Percentiles rank a stretch among this genome's conserved stretches.
These are phyloP conservation scores for Bertia moriformis DNA, from an alignment of 2,329 filamentous ascomycete species.

Conservation along the genomic window DNA sequence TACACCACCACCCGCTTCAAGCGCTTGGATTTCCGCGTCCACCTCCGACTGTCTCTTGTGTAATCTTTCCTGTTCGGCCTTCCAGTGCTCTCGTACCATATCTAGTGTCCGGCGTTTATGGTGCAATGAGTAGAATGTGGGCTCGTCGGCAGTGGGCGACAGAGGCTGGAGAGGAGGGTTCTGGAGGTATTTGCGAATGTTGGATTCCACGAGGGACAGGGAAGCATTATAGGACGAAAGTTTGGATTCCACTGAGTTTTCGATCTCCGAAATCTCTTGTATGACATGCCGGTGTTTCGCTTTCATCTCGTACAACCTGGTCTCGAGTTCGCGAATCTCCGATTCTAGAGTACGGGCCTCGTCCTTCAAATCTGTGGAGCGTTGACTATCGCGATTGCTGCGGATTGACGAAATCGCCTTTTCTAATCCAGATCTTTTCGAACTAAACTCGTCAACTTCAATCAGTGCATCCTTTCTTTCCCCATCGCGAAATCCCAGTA, in stretches of 20 bases:
- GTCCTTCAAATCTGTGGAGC: conserved; percentile 25
- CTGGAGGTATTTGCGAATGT: conserved; percentile 34
- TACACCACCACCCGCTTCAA: conserved; percentile 39
- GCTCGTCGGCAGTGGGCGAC: conserved; percentile 6
- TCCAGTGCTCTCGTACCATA: conserved; percentile 42
- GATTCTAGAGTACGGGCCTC: conserved; percentile 34
- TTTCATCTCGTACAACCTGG: conserved; percentile 37
- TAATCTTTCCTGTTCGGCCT: conserved; percentile 27
- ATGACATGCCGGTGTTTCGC: conserved; percentile 33
- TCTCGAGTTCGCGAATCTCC: conserved; percentile 42
- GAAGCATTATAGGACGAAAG: conserved; percentile 41
- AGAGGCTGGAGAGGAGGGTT: conserved; percentile 25
- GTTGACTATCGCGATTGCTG: conserved; percentile 23
- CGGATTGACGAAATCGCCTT: conserved; percentile 32
- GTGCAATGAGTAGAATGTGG: conserved; percentile 34
- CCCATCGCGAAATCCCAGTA: conserved; percentile 27
- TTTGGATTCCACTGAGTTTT: conserved; percentile 42
- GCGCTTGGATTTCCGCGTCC: conserved; percentile 35
- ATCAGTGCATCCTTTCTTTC: conserved; percentile 27
- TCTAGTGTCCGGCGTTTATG: conserved; percentile 40
- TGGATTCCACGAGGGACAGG: conserved; percentile 35
- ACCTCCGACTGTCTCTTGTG: conserved; percentile 25
- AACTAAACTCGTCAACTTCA: conserved; percentile 32
- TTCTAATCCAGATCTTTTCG: conserved; percentile 30
- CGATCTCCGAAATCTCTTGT: conserved; percentile 31